Base-by-base conservation (phyloP, 1,284 basidiomycete species). In the Pseudozyma thailandica region DNA sequence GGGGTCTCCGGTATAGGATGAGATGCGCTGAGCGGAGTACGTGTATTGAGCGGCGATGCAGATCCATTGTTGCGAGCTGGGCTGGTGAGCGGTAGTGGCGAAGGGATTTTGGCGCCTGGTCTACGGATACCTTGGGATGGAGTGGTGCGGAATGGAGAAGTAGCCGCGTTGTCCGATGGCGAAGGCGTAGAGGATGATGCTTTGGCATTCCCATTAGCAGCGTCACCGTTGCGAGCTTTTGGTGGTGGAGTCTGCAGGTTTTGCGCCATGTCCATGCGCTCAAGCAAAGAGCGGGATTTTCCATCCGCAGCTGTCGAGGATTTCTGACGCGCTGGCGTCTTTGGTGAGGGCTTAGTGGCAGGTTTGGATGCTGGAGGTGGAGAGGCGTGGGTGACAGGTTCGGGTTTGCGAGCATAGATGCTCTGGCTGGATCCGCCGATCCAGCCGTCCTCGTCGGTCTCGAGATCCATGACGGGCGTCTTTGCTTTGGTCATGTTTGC, bases 1-100 rank as follows among this genome's bases (percentile, higher is more conserved):
- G 77, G 77, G 7, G 77, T 78, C 47, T 77, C 75, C 1, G 77
- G 77, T 18, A 68, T 69, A 4, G 77, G 69, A 31, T 75, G 70
- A 3, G 75, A 71, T 5, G 77, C 77, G 56, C 72, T 75, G 27
- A 78, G 64, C 6, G 77, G 77, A 9, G 77, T 78, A 20, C 71
- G 60, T 0, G 77, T 66, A 37, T 52, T 64, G 47, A 44, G 45
- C 3, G 72, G 63, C 10, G 68, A 68, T 1, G 43, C 30, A 9
- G 63, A 39, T 6, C 30, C 53, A 25, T 63, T 60, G 53, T 64
- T 64, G 30, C 64, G 56, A 8, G 70, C 63, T 12, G 70, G 70
- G 35, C 70, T 73, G 42, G 59, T 61, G 35, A 73, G 64, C 6
- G 70, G 70, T 0, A 73, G 57, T 2, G 70, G 70, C 12, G 64